Percentiles rank a stretch among this genome's conserved stretches.
Evolutionary conservation across 1,284 basidiomycete species (phyloP).

Genomic region (Kwoniella shivajii): DNA sequence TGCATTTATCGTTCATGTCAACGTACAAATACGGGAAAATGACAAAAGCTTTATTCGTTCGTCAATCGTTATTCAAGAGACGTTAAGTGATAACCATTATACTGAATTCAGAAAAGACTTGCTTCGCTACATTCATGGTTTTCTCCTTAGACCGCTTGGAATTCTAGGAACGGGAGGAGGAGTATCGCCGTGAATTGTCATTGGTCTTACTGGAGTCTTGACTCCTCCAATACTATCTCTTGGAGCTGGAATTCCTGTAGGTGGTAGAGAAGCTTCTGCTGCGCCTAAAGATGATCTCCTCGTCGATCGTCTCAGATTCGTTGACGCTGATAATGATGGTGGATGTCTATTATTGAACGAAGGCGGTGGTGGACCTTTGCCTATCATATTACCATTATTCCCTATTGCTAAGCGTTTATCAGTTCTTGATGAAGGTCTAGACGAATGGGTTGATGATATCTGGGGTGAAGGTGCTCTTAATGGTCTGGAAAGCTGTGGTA

Average conservation of each 20-base stretch:
- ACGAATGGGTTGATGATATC: conserved; percentile 8
- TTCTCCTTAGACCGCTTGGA: conserved; percentile 30
- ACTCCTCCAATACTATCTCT: background rate
- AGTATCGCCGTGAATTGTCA: conserved; percentile 31
- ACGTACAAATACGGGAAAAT: too few relatives aligned
- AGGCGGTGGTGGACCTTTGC: conserved; percentile 34
- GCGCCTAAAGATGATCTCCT: conserved; percentile 33
- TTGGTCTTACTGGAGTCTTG: conserved; percentile 32
- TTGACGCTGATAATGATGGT: conserved; percentile 2
- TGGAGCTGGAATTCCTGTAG: conserved; percentile 39
- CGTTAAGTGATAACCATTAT: background rate
- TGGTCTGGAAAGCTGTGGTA: conserved; percentile 20
- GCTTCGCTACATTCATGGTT: too few relatives aligned
- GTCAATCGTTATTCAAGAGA: background rate
- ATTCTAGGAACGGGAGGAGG: conserved; percentile 49
- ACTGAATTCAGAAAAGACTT: background rate
- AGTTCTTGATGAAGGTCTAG: conserved; percentile 16
- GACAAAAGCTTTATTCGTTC: too few relatives aligned
- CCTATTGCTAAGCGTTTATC: too few relatives aligned
- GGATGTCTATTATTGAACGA: conserved; percentile 1
- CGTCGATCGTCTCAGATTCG: conserved; percentile 15
- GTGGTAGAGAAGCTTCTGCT: conserved; percentile 20
- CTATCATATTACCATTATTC: conserved; percentile 17
- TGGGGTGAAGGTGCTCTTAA: conserved; percentile 26
- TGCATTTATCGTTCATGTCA: too few relatives aligned